phyloP scores from a whole-genome alignment of 192 early-diverging fungal species.

The Backusella australiensis region DNA sequence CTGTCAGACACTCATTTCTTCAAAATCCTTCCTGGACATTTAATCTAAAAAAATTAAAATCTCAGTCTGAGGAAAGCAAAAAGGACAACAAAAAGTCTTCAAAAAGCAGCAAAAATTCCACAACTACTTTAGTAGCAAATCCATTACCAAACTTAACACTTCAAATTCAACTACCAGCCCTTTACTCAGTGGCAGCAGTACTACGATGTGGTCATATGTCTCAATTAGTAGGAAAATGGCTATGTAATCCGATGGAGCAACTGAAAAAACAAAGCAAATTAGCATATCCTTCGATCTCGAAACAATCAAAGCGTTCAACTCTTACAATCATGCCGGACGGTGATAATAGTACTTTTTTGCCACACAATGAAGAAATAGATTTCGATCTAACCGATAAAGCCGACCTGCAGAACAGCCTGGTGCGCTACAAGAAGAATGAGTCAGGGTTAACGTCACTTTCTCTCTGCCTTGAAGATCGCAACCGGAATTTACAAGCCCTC shows the following conservation, averaged over 20 bases:
- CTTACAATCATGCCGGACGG: background rate
- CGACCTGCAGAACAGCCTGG: background rate
- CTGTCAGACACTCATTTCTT: background rate
- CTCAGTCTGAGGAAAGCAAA: background rate
- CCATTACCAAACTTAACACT: background rate
- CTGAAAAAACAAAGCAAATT: background rate
- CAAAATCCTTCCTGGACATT: constrained; percentile 3
- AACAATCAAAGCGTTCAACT: background rate
- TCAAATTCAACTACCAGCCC: background rate
- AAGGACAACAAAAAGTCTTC: background rate
- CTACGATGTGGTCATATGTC: background rate
- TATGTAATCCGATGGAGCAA: constrained; percentile 9
- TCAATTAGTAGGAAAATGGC: background rate
- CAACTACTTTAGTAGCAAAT: background rate
- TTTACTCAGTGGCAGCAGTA: background rate
- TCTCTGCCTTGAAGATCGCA: background rate
- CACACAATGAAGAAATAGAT: background rate
- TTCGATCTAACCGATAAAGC: background rate
- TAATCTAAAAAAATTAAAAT: background rate
- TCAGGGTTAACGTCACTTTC: background rate
- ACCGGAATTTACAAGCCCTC: background rate
- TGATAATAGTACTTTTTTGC: background rate
- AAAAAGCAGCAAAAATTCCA: background rate
- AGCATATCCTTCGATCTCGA: background rate
- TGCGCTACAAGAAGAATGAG: background rate